Base-by-base conservation (phyloP, 1,139 yeast species). In the Debaryomyces udenii region DNA sequence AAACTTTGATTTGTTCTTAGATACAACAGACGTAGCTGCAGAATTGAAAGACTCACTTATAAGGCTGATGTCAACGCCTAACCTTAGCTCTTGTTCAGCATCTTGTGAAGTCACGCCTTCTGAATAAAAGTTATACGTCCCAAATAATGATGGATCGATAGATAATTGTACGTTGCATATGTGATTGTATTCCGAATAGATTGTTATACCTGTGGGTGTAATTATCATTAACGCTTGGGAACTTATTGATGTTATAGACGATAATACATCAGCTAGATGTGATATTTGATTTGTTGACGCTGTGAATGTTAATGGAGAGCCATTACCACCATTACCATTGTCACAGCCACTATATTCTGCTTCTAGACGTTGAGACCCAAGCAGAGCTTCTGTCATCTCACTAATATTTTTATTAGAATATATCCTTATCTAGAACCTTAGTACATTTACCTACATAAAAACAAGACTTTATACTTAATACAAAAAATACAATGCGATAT, bases 131-230 rank as follows among this genome's bases (percentile, higher is more conserved):
- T 57, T 61, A 45, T 52, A 72, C 15, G 54, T 57, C 6, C 55
- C 52, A 43, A 73, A 73, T 29, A 73, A 49, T 1, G 74, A 54
- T 7, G 70, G 60, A 44, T 71, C 77, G 1, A 73, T 58, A 13
- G 59, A 59, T 16, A 66, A 55, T 42, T 62, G 69, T 11, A 61
- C 70, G 42, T 68, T 70, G 31, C 61, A 43, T 9, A 70, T 62
- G 44, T 70, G 75, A 49, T 72, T 70, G 45, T 58, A 57, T 41
- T 68, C 74, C 9, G 73, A 48, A 41, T 64, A 69, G 14, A 73
- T 42, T 6, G 60, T 50, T 38, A 73, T 55, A 1, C 76, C 75
- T 16, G 52, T 52, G 6, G 62, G 55, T 16, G 57, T 57, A 20
- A 73, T 59, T 14, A 66, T 59, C 52, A 73, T 54, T 31, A 70